Base-by-base conservation (phyloP, 345 rosid species). In the Eucalyptus marginata region DNA sequence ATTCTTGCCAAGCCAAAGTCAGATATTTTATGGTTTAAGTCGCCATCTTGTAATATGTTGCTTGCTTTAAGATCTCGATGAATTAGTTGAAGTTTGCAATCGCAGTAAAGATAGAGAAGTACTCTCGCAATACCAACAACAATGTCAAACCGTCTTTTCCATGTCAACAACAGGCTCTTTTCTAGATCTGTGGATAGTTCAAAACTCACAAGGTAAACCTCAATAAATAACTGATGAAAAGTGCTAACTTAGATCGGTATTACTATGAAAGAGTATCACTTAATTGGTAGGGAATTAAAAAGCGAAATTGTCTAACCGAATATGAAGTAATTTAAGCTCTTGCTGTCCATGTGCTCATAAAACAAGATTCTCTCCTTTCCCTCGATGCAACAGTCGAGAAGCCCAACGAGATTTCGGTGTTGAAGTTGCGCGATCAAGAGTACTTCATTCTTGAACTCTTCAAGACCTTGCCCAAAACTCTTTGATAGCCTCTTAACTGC, bases 1-100 rank as follows among this genome's bases (percentile, higher is more conserved):
- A 95, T 94, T 90, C 92, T 90, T 29, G 94, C 95, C 93, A 94
- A 76, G 33, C 95, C 95, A 86, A 93, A 94, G 87, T 93, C 94
- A 0, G 92, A 93, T 52, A 95, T 95, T 89, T 94, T 91, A 2
- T 94, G 94, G 29, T 91, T 93, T 94, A 94, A 91, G 66, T 92
- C 91, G 4, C 46, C 90, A 36, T 93, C 95, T n/a, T 93, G 52
- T 76, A 95, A 89, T 31, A 94, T 92, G 87, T 94, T 95, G 46
- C 95, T 90, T 10, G 95, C 90, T 59, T 95, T 95, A 22, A 94
- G 86, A 87, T 95, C 95, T 86, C 94, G 83, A 81, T 94, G 94
- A 87, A 95, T 94, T 76, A 93, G 91, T 90, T 89, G 89, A 51
- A 93, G 51, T 89, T 94, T 93, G 0, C 94, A 94, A 50, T 94